Evolutionary conservation across 2,329 filamentous ascomycete genomes (phyloP), one percentile per base, ranked within the genome.

Genomic region (Trichoderma asperellum): DNA sequence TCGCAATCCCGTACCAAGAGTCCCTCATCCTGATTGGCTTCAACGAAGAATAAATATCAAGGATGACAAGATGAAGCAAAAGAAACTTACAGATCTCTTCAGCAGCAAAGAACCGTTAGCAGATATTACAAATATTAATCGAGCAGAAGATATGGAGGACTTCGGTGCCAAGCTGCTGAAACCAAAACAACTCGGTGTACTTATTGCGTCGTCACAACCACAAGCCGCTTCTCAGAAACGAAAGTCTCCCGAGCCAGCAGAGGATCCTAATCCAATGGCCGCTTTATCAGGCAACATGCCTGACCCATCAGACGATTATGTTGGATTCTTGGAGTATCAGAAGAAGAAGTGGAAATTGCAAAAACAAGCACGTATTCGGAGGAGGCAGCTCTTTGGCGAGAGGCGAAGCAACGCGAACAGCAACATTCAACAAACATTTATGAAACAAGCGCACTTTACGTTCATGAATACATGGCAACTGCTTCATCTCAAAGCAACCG

Each of bases 341-440:
- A 99, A 99, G 81, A 89, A 94, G 82, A 99, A 99, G 80, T 99
- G 96, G 96, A 97, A 95, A 82, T 91, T 98, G 47, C 96, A 99
- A 78, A 97, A 94, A 76, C 92, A 97, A 78, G 94, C 95, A 40
- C 89, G 96, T 27, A 86, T 91, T 70, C 90, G 95, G 55, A 87
- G 96, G 72, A 88, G 95, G 60, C 96, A 99, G 78, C 84, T 99
- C 0, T 99, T 99, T 75, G 96, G 96, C 70, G 95, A 99, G 75
- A 90, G 91, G 69, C 87, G 90, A 70, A 83, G 84, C 12, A 74
- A 77, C 52, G 73, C 75, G 8, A 77, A 73, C 49, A 87, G 80
- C 76, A 88, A 89, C 71, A 87, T 91, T 73, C 87, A 89, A 74
- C 86, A 88, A 70, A 88, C 86, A 0, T 97, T 99, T 85, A 89